These are phyloP conservation scores for Apophysomyces sp. DNA, from an alignment of 371 early-diverging fungal genomes.

Conservation along the genomic window DNA sequence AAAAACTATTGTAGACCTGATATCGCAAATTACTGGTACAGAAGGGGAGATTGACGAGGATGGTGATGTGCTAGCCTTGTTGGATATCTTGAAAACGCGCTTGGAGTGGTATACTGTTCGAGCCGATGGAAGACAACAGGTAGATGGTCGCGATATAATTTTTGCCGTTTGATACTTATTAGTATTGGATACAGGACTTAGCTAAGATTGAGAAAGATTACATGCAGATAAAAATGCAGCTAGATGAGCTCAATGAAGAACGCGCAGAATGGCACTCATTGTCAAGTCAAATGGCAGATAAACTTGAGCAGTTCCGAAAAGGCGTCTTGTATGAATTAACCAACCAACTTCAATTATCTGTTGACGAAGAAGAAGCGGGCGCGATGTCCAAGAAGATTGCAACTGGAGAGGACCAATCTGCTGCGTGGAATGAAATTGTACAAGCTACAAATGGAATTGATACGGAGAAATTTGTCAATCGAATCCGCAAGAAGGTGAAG, in stretches of 20 bases:
- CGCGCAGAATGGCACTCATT: slow-evolving; percentile 27
- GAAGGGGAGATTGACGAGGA: not conserved
- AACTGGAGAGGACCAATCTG: slow-evolving; percentile 22
- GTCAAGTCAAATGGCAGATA: slow-evolving; percentile 38
- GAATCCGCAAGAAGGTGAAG: slow-evolving; percentile 42
- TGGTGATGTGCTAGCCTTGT: not conserved
- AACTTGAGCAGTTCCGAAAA: slow-evolving; percentile 36
- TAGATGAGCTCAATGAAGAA: slow-evolving; percentile 25
- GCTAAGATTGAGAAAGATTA: slow-evolving; percentile 16
- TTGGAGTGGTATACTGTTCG: not conserved
- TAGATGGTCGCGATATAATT: not conserved
- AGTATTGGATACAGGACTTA: slow-evolving; percentile 7
- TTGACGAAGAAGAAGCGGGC: slow-evolving; percentile 37
- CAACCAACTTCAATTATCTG: slow-evolving; percentile 40
- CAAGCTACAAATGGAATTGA: slow-evolving; percentile 28
- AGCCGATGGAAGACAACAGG: not conserved
- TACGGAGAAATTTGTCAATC: slow-evolving; percentile 26
- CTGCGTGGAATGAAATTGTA: slow-evolving; percentile 37
- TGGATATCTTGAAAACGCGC: slow-evolving; percentile 1
- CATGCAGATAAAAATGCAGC: slow-evolving; percentile 11
- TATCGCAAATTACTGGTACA: slow-evolving; percentile 11
- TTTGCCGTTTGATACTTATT: not conserved
- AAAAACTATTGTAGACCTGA: slow-evolving; percentile 7
- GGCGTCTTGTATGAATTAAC: slow-evolving; percentile 34
- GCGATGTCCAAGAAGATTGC: slow-evolving; percentile 28